Percentiles rank a stretch among this genome's conserved stretches.
These are phyloP conservation scores for Diaporthe amygdali DNA, from an alignment of 2,329 filamentous ascomycete species.

Conservation along the genomic window DNA sequence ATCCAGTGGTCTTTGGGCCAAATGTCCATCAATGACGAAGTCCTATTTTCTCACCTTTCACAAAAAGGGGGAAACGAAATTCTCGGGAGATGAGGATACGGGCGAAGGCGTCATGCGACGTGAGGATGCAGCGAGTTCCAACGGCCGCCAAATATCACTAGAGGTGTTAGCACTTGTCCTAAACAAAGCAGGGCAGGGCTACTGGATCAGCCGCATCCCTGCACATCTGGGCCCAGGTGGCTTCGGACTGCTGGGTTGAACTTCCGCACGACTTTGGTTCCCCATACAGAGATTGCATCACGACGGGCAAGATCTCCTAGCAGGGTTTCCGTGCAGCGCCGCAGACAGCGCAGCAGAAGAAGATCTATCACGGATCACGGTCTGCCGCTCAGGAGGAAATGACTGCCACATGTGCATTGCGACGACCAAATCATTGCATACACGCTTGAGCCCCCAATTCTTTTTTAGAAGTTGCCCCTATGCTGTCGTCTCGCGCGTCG, in stretches of 20 bases:
- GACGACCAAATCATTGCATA: not conserved
- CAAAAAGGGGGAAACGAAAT: not conserved
- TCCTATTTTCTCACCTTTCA: not conserved
- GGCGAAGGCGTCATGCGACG: not conserved
- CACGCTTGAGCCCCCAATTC: not conserved
- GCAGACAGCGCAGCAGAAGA: not conserved
- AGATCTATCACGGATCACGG: not conserved
- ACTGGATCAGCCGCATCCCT: constrained; percentile 14
- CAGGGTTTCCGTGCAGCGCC: not conserved
- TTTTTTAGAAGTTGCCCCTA: not conserved
- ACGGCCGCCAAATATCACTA: constrained; percentile 1
- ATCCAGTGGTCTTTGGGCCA: not conserved
- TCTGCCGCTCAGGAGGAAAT: not conserved
- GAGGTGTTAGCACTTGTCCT: not conserved
- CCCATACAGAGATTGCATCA: not conserved
- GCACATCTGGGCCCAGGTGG: constrained; percentile 4
- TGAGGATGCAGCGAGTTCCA: not conserved
- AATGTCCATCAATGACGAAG: not conserved
- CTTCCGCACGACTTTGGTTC: constrained; percentile 4
- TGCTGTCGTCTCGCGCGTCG: not conserved
- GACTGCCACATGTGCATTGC: not conserved
- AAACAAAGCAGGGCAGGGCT: not conserved
- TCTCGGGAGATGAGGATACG: not conserved
- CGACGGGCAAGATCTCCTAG: not conserved
- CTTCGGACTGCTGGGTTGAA: constrained; percentile 15